Evolutionary conservation across 1,139 yeast genomes (phyloP).

Genomic region (Pichia inconspicua): DNA sequence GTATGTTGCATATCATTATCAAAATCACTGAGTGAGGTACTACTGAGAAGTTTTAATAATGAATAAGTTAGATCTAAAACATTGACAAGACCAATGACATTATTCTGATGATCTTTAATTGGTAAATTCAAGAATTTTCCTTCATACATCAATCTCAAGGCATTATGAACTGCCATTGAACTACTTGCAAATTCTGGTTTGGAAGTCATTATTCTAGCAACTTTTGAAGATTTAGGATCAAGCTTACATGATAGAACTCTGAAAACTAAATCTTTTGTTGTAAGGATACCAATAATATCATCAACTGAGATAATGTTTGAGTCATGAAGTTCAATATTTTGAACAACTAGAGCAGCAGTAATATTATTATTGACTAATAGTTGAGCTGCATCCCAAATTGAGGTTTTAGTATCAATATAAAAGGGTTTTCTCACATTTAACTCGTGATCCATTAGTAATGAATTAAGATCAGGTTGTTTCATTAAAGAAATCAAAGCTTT

Average conservation of each 20-base stretch:
- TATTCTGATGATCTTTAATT: conserved; percentile 25
- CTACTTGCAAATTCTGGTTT: conserved; percentile 35
- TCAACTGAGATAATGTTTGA: conserved; percentile 7
- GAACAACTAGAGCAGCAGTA: conserved; percentile 31
- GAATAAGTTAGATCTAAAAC: conserved; percentile 35
- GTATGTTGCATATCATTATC: background rate
- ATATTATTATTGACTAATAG: conserved; percentile 28
- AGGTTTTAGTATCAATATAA: conserved; percentile 29
- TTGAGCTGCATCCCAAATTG: conserved; percentile 30
- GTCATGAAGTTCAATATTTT: conserved; percentile 1
- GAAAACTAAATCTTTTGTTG: conserved; percentile 35
- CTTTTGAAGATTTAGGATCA: conserved; percentile 30
- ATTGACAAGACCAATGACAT: conserved; percentile 33
- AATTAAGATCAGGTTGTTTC: conserved; percentile 32
- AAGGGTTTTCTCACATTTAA: conserved; percentile 26
- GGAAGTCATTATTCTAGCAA: conserved; percentile 35
- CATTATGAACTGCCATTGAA: conserved; percentile 31
- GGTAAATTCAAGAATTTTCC: conserved; percentile 36
- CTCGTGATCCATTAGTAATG: conserved; percentile 24
- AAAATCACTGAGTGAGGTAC: conserved; percentile 3
- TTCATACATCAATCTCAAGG: conserved; percentile 35
- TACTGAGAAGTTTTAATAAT: conserved; percentile 28
- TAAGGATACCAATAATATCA: conserved; percentile 34
- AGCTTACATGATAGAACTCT: conserved; percentile 31
- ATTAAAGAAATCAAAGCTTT: conserved; percentile 29